Evolutionary conservation across 306 rosid species (phyloP).

Genomic region (Prunus kanzakura): DNA sequence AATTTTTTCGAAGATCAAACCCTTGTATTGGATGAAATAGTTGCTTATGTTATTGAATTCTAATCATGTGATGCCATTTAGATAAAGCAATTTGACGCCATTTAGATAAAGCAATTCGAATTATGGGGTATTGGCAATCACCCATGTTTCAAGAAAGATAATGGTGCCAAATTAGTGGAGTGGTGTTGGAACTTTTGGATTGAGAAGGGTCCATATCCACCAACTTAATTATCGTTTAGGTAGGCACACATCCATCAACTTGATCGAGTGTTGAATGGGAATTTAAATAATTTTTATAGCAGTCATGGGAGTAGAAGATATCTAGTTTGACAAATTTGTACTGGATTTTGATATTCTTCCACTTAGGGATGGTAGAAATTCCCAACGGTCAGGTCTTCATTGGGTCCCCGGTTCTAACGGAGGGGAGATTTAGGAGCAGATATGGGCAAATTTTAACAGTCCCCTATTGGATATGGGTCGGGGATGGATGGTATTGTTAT

Average conservation of each 20-base stretch:
- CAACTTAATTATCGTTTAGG: background rate
- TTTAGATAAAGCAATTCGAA: background rate
- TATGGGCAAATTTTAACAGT: no score
- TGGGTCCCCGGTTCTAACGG: rapidly evolving
- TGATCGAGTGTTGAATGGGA: background rate
- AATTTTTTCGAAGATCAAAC: background rate
- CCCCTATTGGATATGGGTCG: no score
- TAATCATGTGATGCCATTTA: background rate
- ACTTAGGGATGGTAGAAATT: no score
- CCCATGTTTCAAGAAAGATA: background rate
- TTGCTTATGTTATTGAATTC: background rate
- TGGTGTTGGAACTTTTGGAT: background rate
- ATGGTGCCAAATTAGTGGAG: conserved; percentile 8
- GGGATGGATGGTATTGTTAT: no score
- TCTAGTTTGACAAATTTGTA: no score
- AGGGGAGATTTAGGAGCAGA: rapidly evolving
- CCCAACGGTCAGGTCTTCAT: rapidly evolving
- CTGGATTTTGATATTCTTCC: no score
- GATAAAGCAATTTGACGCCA: background rate
- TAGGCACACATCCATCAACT: background rate
- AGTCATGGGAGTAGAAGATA: no score
- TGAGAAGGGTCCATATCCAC: background rate
- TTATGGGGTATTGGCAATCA: background rate
- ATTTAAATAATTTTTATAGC: background rate
- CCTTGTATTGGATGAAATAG: background rate